phyloP scores from a whole-genome alignment of 192 early-diverging fungal species.

The Rhizophagus sp. region DNA sequence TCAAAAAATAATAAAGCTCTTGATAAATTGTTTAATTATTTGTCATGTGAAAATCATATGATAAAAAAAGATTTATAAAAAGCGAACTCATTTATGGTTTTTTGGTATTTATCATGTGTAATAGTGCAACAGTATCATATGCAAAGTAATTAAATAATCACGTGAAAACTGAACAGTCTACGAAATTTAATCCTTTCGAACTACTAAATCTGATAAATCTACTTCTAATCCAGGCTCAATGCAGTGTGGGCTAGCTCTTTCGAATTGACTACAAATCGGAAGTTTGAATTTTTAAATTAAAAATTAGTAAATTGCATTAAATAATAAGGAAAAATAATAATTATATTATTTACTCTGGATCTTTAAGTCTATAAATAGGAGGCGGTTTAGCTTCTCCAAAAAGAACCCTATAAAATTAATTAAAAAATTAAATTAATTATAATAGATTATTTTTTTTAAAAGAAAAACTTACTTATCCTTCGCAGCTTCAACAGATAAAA shows the following conservation, averaged over 20 bases:
- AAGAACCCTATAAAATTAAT: conserved; percentile 5
- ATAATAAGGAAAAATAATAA: neutral
- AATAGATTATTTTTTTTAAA: neutral
- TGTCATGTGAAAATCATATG: no score
- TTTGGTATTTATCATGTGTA: no score
- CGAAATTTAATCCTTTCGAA: neutral
- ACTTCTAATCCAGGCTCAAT: conserved; percentile 19
- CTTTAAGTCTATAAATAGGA: conserved; percentile 9
- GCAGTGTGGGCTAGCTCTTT: neutral
- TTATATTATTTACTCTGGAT: conserved; percentile 13
- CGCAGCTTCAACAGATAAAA: neutral
- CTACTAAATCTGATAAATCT: conserved; percentile 25
- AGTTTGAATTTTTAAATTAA: no score
- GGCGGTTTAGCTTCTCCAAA: neutral
- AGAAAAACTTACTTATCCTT: neutral
- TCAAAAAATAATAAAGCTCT: no score
- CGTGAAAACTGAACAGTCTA: no score
- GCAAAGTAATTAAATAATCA: no score
- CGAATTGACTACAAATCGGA: neutral
- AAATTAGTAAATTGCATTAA: neutral
- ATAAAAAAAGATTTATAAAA: no score
- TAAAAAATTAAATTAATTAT: neutral
- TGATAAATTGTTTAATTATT: no score
- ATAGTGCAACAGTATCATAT: no score
- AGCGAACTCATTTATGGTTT: no score